phyloP scores from a whole-genome alignment of 768 basidiomycete species.

The Sporobolomyces pararoseus region DNA sequence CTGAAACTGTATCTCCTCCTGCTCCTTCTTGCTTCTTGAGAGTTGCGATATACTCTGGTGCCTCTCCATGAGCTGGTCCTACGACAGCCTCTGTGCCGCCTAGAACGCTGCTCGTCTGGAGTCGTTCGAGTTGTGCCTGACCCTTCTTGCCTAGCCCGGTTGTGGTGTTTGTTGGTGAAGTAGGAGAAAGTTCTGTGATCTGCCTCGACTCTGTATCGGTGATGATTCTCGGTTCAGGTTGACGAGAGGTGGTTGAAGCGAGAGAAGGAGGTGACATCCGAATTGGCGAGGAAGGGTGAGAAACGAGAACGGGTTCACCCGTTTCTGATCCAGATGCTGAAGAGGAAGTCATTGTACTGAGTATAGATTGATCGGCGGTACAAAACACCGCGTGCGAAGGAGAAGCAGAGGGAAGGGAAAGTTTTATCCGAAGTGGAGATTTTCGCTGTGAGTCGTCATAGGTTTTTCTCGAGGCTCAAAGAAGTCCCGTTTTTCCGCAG shows the following conservation, averaged over 20 bases:
- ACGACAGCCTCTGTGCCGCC: slow-evolving; percentile 24
- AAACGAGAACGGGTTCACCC: slow-evolving; percentile 29
- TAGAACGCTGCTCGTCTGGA: not conserved
- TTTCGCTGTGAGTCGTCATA: too few species aligned
- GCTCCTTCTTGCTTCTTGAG: not conserved
- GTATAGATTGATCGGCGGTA: too few species aligned
- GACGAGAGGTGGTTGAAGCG: not conserved
- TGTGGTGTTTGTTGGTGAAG: not conserved
- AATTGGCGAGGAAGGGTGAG: slow-evolving; percentile 4
- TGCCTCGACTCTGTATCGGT: slow-evolving; percentile 8
- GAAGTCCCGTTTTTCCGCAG: too few species aligned
- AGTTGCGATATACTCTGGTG: slow-evolving; percentile 29
- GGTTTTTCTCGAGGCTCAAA: too few species aligned
- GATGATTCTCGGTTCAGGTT: not conserved
- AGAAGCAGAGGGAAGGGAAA: not conserved
- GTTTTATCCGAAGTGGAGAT: too few species aligned
- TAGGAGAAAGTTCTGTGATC: slow-evolving; percentile 2
- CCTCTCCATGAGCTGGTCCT: slow-evolving; percentile 17
- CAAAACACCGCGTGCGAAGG: not conserved
- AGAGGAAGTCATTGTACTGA: too few species aligned
- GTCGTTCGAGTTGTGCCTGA: slow-evolving; percentile 7
- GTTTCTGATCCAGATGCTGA: slow-evolving; percentile 8
- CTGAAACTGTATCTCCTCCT: not conserved
- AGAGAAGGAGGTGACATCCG: not conserved
- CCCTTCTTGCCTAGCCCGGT: not conserved